Conservation (phyloP, 2,329 filamentous ascomycete genomes). For the Cryoendolithus antarcticus region DNA sequence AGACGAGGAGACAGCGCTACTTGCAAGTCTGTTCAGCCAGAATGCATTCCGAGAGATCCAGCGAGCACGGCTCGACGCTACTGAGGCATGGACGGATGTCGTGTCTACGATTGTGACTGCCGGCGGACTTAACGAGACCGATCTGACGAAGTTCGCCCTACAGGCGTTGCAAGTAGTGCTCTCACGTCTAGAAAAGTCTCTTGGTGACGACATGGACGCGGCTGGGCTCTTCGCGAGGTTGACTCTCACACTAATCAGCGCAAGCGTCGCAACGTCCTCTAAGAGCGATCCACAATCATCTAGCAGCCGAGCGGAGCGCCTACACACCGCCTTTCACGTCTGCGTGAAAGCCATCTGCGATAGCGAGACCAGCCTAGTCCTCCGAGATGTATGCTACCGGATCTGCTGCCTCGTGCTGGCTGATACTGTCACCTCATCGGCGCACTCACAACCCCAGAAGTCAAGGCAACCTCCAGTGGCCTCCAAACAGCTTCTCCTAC, state of each 20-base stretch:
- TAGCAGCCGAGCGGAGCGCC: constrained; percentile 60
- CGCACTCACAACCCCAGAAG: too few relatives aligned
- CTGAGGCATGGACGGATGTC: constrained; percentile 75
- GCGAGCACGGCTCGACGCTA: constrained; percentile 49
- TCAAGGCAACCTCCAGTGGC: too few relatives aligned
- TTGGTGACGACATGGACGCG: constrained; percentile 55
- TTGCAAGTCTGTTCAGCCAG: constrained; percentile 49
- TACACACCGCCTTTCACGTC: constrained; percentile 83
- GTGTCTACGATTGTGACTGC: constrained; percentile 71
- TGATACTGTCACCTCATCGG: too few relatives aligned
- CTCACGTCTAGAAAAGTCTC: constrained; percentile 71
- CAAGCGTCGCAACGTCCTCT: constrained; percentile 46
- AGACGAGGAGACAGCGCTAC: constrained; percentile 46
- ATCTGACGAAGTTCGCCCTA: constrained; percentile 63
- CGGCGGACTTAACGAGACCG: constrained; percentile 61
- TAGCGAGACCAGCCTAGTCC: constrained; percentile 54
- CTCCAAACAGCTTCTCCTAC: constrained; percentile 37
- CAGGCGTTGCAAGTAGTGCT: constrained; percentile 79
- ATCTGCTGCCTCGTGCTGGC: constrained; percentile 53
- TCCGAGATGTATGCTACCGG: constrained; percentile 80
- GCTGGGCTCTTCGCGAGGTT: constrained; percentile 66
- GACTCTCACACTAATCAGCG: constrained; percentile 59
- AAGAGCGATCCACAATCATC: constrained; percentile 32
- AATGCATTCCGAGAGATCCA: constrained; percentile 51
- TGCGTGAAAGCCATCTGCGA: constrained; percentile 69